Evolutionary conservation across 192 early-diverging fungal species (phyloP), one percentile per base, ranked within the genome.

Genomic region (Mortierella hygrophila): DNA sequence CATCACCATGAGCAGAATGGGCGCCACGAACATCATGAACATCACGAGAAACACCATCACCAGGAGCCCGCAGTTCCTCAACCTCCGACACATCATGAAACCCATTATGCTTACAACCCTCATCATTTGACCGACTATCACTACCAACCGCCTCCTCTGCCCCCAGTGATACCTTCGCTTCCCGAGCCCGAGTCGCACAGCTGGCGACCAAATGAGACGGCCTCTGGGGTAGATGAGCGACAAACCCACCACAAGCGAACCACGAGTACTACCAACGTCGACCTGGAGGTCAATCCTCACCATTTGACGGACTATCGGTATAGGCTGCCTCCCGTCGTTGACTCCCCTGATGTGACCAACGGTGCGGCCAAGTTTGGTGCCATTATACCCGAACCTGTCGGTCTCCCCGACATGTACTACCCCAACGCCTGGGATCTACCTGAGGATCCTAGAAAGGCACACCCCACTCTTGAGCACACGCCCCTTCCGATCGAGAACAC

Each of bases 111-210:
- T 2, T 44, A 79, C 32, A 86, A 86, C 74, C 84, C 84, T 47
- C 84, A 86, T 41, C 84, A 81, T 63, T 42, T 86, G 52, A 86
- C 84, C 6, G 84, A 86, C 71, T 86, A 86, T 46, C 84, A 86
- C 32, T 86, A 81, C 44, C 84, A 86, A 11, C 84, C 84, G 1
- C 79, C 78, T 7, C 78, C 78, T 65, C 52, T 68, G n/a, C 84
- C 71, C 15, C 71, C 75, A 38, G 71, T 76, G 57, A 63, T 86
- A 40, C 84, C 84, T 11, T 60, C 74, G 18, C 49, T 86, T 3
- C 84, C 84, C 23, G 79, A 86, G 38, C 79, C 84, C 32, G 60
- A 70, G 3, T 77, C 55, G 20, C 75, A 81, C 21, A 75, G 69
- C 32, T 81, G 78, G 57, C 72, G 74, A 29, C 47, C 74, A 23